Evolutionary conservation across 441 rosid species (phyloP), one percentile per base, ranked within the genome.

Genomic region (Isatis lusitanica): DNA sequence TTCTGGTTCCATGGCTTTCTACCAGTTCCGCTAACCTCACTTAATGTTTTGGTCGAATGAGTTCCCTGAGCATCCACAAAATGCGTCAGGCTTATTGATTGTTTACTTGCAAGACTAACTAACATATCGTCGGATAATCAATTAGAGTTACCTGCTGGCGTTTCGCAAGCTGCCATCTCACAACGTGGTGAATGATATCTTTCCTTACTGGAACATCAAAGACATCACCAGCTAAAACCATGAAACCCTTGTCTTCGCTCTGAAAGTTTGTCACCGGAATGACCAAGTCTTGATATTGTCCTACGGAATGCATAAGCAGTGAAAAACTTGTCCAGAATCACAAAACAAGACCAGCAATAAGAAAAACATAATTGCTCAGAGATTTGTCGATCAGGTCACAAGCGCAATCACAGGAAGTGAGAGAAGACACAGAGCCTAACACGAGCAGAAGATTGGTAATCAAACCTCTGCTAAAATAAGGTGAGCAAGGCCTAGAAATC

Each of bases 1-100:
- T 92, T 95, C 82, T 95, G 99, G 48, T 15, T 70, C 85, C 92
- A 90, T 11, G 98, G 96, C 80, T 92, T 92, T 82, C 84, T 86
- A 39, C 99, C 99, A 63, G 99, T 95, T 66, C 98, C 98, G 46
- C 98, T 91, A 74, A 92, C 99, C 82, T 92, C 97, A 77, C 96
- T 87, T 58, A 92, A 68, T 21, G 99, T 89, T 91, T 92, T 92
- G 59, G 98, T 94, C 48, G 97, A 92, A 84, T 94, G 97, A 13
- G 98, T 88, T 74, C 98, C 98, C 97, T 94, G 82, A 53, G 17
- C 30, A 74, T 62, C n/a, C 28, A 24, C 31, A 18, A 58, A 26
- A 50, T 30, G 57, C 40, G 18, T 58, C 51, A 51, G 40, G 17
- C 53, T 63, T 24, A 35, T 50, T 67, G 42, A 38, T 44, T 39